A percentile compares a stretch with the other conserved stretches of the same genome.
phyloP scores from a whole-genome alignment of 495 filamentous ascomycete species.

The Talaromyces stipitatus region DNA sequence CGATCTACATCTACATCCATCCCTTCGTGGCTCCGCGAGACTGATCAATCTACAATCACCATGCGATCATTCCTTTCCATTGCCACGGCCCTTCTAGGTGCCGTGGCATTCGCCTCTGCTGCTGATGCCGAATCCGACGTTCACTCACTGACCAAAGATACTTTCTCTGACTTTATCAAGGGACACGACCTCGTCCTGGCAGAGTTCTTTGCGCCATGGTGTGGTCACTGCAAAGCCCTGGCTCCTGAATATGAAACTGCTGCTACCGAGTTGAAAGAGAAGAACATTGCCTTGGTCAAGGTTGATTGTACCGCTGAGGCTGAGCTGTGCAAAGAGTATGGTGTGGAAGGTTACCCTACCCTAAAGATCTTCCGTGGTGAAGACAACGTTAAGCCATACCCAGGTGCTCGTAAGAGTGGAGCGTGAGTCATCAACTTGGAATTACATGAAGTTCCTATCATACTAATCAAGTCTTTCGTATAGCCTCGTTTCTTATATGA shows the following conservation, averaged over 20 bases:
- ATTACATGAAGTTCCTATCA: neutral
- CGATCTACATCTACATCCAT: neutral
- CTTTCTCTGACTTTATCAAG: constrained; percentile 77
- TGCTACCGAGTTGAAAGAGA: constrained; percentile 88
- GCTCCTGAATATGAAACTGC: constrained; percentile 90
- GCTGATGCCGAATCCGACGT: constrained; percentile 66
- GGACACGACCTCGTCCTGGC: constrained; percentile 83
- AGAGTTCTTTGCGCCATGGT: constrained; percentile 99
- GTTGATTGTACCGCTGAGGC: constrained; percentile 94
- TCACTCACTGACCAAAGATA: constrained; percentile 72
- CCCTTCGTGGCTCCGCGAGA: neutral
- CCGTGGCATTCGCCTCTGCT: constrained; percentile 55
- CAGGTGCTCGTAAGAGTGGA: constrained; percentile 81
- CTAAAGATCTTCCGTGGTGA: constrained; percentile 96
- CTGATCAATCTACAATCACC: constrained; percentile 14
- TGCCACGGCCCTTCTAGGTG: constrained; percentile 53
- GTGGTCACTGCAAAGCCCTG: constrained; percentile 96
- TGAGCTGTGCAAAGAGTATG: constrained; percentile 81
- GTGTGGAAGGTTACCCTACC: constrained; percentile 95
- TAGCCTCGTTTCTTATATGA: constrained; percentile 97
- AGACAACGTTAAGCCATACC: constrained; percentile 77
- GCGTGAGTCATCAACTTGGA: constrained; percentile 51
- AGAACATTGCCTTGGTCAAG: constrained; percentile 87
- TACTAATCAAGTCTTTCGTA: neutral
- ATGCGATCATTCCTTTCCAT: constrained; percentile 52